phyloP scores from a whole-genome alignment of 1,139 yeast genomes.

The Suhomyces choctaworum region DNA sequence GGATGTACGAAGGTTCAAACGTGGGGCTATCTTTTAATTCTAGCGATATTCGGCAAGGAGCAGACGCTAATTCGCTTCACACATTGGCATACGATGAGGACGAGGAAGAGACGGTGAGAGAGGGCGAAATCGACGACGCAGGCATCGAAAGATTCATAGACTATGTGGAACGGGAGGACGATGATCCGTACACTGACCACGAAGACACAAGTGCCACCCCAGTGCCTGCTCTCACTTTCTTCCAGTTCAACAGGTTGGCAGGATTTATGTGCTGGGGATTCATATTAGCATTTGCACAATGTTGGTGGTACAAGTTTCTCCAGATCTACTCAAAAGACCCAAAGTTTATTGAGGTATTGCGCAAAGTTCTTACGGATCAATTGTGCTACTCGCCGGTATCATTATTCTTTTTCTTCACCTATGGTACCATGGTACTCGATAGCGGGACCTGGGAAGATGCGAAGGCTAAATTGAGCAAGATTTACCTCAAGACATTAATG shows the following conservation, averaged over 20 bases:
- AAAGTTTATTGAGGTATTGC: slow-evolving; percentile 74
- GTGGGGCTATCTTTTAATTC: slow-evolving; percentile 16
- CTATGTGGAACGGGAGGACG: slow-evolving; percentile 33
- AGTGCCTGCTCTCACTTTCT: slow-evolving; percentile 38
- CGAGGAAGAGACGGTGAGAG: slow-evolving; percentile 7
- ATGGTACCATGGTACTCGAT: slow-evolving; percentile 81
- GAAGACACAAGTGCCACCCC: slow-evolving; percentile 11
- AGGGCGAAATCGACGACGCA: slow-evolving; percentile 29
- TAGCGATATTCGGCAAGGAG: slow-evolving; percentile 14
- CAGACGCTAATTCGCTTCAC: slow-evolving; percentile 21
- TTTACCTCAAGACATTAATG: slow-evolving; percentile 74
- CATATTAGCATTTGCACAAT: slow-evolving; percentile 77
- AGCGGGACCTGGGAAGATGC: slow-evolving; percentile 68
- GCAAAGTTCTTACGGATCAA: slow-evolving; percentile 89
- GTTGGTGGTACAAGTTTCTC: slow-evolving; percentile 84
- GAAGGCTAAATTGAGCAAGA: slow-evolving; percentile 57
- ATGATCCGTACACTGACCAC: slow-evolving; percentile 14
- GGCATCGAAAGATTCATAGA: slow-evolving; percentile 38
- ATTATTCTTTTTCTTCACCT: slow-evolving; percentile 75
- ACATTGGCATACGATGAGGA: slow-evolving; percentile 9
- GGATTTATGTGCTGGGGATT: slow-evolving; percentile 91
- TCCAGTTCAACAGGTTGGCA: slow-evolving; percentile 68
- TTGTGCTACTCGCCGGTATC: slow-evolving; percentile 85
- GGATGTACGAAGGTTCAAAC: slow-evolving; percentile 18
- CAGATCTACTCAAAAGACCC: slow-evolving; percentile 84